Conservation (phyloP, 345 rosid genomes). For the Acer negundo region DNA sequence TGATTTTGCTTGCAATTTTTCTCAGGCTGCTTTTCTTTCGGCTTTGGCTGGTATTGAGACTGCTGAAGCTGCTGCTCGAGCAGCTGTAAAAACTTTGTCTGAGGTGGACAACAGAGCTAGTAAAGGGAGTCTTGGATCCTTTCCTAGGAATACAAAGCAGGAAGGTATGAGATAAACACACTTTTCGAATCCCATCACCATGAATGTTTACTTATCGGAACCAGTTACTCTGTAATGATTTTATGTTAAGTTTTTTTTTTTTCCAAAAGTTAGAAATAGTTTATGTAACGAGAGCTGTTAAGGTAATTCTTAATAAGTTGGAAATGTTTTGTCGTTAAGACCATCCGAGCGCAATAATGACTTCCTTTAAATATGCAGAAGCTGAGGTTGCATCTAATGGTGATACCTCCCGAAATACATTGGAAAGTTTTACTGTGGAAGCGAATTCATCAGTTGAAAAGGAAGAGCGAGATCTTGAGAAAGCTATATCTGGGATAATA, state of each 20-base stretch:
- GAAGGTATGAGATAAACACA: conserved; percentile 39
- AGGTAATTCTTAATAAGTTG: not conserved
- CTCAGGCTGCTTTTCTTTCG: conserved; percentile 87
- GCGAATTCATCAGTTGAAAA: conserved; percentile 59
- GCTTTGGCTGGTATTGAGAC: conserved; percentile 82
- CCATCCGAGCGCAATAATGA: not conserved
- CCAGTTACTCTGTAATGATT: not conserved
- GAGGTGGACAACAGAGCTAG: conserved; percentile 44
- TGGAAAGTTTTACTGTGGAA: conserved; percentile 39
- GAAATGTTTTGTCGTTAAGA: conserved; percentile 11
- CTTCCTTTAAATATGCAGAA: conserved; percentile 39
- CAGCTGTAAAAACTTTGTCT: conserved; percentile 60
- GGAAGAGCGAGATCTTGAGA: conserved; percentile 70
- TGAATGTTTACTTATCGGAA: not conserved
- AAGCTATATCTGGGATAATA: conserved; percentile 49
- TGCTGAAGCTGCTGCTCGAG: conserved; percentile 84
- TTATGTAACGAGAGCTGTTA: not conserved
- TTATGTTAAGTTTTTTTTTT: not conserved
- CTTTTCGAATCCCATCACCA: not conserved
- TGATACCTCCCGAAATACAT: conserved; percentile 31
- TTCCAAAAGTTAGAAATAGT: not conserved
- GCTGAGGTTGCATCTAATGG: conserved; percentile 41
- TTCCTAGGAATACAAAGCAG: conserved; percentile 30
- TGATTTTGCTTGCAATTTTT: conserved; percentile 11
- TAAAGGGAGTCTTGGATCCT: conserved; percentile 29